phyloP scores from a whole-genome alignment of 2,329 filamentous ascomycete species.

The Fusarium burgessii region DNA sequence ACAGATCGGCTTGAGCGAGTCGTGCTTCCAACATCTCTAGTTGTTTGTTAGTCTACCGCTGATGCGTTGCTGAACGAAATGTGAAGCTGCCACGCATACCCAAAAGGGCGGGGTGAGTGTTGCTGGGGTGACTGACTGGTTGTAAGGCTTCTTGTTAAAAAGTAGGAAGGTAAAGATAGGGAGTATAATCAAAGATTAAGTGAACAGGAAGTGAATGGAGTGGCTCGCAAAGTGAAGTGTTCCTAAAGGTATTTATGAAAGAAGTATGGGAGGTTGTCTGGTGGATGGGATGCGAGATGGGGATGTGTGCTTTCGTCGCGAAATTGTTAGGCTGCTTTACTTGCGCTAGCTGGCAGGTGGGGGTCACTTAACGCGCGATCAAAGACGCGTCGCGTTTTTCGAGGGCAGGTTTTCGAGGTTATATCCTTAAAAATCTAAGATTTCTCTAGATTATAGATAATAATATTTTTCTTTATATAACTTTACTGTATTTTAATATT shows the following conservation, averaged over 20 bases:
- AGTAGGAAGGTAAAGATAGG: background rate
- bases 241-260: background rate
- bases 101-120: slow-evolving; percentile 31
- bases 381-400: slow-evolving; percentile 28
- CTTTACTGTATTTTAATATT: no score
- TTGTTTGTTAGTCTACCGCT: slow-evolving; percentile 28
- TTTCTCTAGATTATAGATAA: no score
- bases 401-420: background rate
- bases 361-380: slow-evolving; percentile 36
- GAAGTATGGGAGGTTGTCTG: slow-evolving; percentile 13
- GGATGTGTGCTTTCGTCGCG: slow-evolving; percentile 23
- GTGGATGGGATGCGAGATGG: slow-evolving; percentile 30
- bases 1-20: slow-evolving; percentile 89
- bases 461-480: no score
- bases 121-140: slow-evolving; percentile 36
- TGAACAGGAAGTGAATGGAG: background rate
- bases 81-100: slow-evolving; percentile 29
- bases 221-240: background rate
- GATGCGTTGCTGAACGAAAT: slow-evolving; percentile 1
- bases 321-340: slow-evolving; percentile 38
- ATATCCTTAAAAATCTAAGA: no score
- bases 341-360: slow-evolving; percentile 20
- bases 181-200: background rate
- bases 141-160: background rate
- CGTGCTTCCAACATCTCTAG: slow-evolving; percentile 91